These are phyloP conservation scores for Ambrosiella cleistominuta DNA, from an alignment of 2,329 filamentous ascomycete genomes.

Conservation along the genomic window DNA sequence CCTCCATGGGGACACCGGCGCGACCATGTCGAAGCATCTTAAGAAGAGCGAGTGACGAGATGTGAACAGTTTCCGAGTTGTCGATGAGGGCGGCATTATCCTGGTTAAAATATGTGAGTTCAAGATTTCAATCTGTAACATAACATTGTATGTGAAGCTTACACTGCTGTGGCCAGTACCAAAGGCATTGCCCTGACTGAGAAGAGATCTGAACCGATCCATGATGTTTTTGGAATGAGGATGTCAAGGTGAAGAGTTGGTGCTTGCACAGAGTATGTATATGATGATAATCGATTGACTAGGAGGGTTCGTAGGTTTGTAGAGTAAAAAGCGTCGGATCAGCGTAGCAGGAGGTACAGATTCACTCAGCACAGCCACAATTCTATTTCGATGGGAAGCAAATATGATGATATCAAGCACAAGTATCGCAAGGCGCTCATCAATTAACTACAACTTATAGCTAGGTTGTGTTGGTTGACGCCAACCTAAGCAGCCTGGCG, in stretches of 20 bases:
- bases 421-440: neutral
- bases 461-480: conserved; percentile 9
- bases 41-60: conserved; percentile 86
- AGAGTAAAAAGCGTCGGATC: neutral
- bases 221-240: conserved; percentile 1
- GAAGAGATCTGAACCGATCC: conserved; percentile 10
- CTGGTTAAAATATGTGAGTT: conserved; percentile 25
- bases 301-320: neutral
- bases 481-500: conserved; percentile 13
- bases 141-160: neutral
- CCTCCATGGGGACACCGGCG: conserved; percentile 97
- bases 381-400: neutral
- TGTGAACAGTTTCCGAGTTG: conserved; percentile 98
- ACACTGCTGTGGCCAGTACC: conserved; percentile 4
- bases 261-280: neutral
- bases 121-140: neutral
- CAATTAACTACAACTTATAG: neutral
- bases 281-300: neutral
- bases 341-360: neutral
- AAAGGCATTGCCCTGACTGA: conserved; percentile 4
- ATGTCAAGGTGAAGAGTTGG: neutral
- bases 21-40: conserved; percentile 98
- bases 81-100: conserved; percentile 87
- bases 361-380: neutral
- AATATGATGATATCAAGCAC: neutral